These are phyloP conservation scores for Isochrysis galbana DNA, from an alignment of 78 protist species.

Conservation along the genomic window DNA sequence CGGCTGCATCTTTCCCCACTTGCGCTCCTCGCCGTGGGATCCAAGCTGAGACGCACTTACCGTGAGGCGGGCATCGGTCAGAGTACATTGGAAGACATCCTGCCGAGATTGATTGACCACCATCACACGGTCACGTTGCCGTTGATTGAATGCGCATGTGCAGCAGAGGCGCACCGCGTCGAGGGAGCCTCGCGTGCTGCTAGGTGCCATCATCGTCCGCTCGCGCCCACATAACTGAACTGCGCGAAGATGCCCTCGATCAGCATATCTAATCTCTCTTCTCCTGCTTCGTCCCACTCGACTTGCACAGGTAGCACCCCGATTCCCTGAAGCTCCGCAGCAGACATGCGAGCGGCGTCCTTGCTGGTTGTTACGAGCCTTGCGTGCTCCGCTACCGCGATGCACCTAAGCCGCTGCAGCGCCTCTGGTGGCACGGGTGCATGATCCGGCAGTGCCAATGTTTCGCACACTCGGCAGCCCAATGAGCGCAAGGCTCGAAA, in stretches of 20 bases:
- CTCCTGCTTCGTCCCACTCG: not conserved
- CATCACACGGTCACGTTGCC: no score
- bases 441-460: not conserved
- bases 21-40: no score
- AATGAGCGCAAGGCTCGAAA: not conserved
- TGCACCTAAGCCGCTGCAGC: not conserved
- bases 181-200: no score
- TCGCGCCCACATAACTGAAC: no score
- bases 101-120: no score
- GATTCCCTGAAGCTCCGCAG: not conserved
- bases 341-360: not conserved
- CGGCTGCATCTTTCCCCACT: no score
- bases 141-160: no score
- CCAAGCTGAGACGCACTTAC: no score
- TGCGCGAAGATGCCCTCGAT: not conserved
- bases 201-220: no score
- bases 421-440: not conserved
- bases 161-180: no score
- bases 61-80: no score
- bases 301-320: not conserved
- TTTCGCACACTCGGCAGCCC: not conserved
- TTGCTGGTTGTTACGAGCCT: not conserved
- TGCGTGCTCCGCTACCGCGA: not conserved
- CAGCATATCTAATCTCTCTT: not conserved
- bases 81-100: no score